Percentiles rank a stretch among this genome's conserved stretches.
These are phyloP conservation scores for Plantago rigida DNA, from an alignment of 305 asterid species.

Conservation along the genomic window DNA sequence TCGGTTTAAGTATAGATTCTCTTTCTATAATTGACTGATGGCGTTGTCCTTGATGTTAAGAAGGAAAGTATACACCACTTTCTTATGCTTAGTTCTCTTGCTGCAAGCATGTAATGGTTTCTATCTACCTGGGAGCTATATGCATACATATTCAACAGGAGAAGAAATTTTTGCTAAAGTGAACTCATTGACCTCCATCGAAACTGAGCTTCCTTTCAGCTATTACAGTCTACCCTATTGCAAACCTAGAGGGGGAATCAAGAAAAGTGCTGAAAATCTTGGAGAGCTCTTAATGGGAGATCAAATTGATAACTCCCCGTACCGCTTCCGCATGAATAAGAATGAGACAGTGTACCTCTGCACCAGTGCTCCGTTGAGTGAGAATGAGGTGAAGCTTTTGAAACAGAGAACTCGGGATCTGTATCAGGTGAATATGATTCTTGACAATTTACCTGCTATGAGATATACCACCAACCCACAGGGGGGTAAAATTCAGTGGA, in stretches of 20 bases:
- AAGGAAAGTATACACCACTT: constrained; percentile 21
- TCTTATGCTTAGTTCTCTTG: constrained; percentile 23
- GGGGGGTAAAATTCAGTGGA: constrained; percentile 47
- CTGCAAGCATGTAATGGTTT: constrained; percentile 30
- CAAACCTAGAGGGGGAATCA: constrained; percentile 41
- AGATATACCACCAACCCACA: constrained; percentile 41
- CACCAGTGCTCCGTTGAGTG: constrained; percentile 40
- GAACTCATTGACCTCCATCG: constrained; percentile 53
- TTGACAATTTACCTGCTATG: constrained; percentile 52
- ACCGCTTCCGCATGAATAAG: constrained; percentile 43
- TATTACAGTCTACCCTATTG: constrained; percentile 57
- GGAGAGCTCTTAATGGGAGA: constrained; percentile 62
- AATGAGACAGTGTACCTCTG: constrained; percentile 51
- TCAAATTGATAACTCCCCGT: constrained; percentile 53
- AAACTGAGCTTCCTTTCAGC: constrained; percentile 50
- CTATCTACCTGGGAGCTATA: constrained; percentile 32
- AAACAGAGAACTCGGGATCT: constrained; percentile 47
- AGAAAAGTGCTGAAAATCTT: constrained; percentile 56
- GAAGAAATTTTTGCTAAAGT: constrained; percentile 34
- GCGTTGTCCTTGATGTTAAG: constrained; percentile 16
- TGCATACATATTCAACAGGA: constrained; percentile 31
- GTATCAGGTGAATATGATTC: constrained; percentile 59
- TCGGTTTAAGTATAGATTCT: constrained; percentile 17
- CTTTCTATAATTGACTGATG: constrained; percentile 23
- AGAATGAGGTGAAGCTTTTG: constrained; percentile 42